A percentile compares a stretch with the other conserved stretches of the same genome.
Conservation (phyloP, 331 rosid genomes). For the Spiraea crenata region DNA sequence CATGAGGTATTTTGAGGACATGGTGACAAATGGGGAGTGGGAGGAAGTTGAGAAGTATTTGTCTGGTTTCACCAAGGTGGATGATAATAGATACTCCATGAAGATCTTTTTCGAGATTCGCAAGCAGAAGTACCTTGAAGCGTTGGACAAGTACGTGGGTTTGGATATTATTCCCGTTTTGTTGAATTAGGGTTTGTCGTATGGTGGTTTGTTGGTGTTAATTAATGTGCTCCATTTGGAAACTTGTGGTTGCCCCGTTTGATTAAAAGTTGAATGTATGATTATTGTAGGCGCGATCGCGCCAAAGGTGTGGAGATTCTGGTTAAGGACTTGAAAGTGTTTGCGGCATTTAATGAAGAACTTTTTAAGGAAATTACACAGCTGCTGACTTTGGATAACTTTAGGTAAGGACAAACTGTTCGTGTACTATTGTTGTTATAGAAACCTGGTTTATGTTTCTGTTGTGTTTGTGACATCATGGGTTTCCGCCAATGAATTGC, state of each 20-base stretch:
- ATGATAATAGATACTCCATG: slow-evolving; percentile 97
- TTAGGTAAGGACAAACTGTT: slow-evolving; percentile 55
- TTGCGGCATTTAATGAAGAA: slow-evolving; percentile 92
- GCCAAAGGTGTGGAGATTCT: slow-evolving; percentile 91
- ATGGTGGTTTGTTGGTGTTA: slow-evolving; percentile 12
- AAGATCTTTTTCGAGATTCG: slow-evolving; percentile 98
- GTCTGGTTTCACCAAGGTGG: slow-evolving; percentile 98
- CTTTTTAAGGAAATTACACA: slow-evolving; percentile 97
- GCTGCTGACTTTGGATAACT: slow-evolving; percentile 86
- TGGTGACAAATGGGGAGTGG: slow-evolving; percentile 99
- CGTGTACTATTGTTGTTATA: neutral
- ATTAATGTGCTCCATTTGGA: slow-evolving; percentile 5
- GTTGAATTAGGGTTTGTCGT: neutral
- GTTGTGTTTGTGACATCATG: neutral
- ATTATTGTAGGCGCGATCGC: slow-evolving; percentile 77
- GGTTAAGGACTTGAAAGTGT: slow-evolving; percentile 97
- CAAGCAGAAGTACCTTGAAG: slow-evolving; percentile 98
- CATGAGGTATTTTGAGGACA: slow-evolving; percentile 94
- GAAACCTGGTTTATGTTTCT: neutral
- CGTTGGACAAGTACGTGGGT: slow-evolving; percentile 78
- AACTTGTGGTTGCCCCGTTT: slow-evolving; percentile 13
- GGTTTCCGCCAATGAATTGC: slow-evolving; percentile 6
- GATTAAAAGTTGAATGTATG: slow-evolving; percentile 21
- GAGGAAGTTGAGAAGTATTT: slow-evolving; percentile 97
- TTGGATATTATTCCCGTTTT: neutral